Conservation (phyloP, 2,329 filamentous ascomycete species). For the Aureobasidium subglaciale region DNA sequence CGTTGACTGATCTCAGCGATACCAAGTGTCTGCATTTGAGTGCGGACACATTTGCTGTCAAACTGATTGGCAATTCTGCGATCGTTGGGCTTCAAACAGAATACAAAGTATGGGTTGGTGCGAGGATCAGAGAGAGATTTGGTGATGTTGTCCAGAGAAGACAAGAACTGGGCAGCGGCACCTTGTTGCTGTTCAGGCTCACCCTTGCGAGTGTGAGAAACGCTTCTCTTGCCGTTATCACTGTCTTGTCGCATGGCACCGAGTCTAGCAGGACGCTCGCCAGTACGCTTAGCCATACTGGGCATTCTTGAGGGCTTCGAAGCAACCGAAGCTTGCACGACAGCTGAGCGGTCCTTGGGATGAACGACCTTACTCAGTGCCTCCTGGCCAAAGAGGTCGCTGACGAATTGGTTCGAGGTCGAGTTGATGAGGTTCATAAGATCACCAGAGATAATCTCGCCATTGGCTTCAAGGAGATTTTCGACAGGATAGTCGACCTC, state of each 20-base stretch:
- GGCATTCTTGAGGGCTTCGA: constrained; percentile 90
- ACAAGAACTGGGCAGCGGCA: constrained; percentile 85
- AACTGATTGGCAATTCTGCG: constrained; percentile 96
- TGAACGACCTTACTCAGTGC: constrained; percentile 89
- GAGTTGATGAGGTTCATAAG: constrained; percentile 87
- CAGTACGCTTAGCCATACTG: constrained; percentile 81
- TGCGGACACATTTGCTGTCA: constrained; percentile 94
- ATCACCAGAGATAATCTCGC: constrained; percentile 91
- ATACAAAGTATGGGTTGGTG: constrained; percentile 91
- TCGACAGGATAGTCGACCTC: constrained; percentile 90
- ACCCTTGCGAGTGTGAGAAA: constrained; percentile 33
- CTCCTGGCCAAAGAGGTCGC: constrained; percentile 91
- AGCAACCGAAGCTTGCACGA: constrained; percentile 93
- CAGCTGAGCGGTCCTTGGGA: constrained; percentile 79
- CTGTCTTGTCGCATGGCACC: constrained; percentile 37
- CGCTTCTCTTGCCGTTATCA: constrained; percentile 27
- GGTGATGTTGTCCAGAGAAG: constrained; percentile 82
- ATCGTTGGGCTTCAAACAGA: constrained; percentile 96
- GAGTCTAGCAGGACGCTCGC: constrained; percentile 45
- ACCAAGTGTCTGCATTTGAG: constrained; percentile 89
- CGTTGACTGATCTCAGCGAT: constrained; percentile 96
- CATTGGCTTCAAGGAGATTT: constrained; percentile 87
- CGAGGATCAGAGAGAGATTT: constrained; percentile 75
- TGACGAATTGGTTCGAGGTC: constrained; percentile 81
- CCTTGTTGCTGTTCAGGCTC: constrained; percentile 60